Evolutionary conservation across 805 yeast species (phyloP).

Genomic region (Pichia membranifaciens): DNA sequence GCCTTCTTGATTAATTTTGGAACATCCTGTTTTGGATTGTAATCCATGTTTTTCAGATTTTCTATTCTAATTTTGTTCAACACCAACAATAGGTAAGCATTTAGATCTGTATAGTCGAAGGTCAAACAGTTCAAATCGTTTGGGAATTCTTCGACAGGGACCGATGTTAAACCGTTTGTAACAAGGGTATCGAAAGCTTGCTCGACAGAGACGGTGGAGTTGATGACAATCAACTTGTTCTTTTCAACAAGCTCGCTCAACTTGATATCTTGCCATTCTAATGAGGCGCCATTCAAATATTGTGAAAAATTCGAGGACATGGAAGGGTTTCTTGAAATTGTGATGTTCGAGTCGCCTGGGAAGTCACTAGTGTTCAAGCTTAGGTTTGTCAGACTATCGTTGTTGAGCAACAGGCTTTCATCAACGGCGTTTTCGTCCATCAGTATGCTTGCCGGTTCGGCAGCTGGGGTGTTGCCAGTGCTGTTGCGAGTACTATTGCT

Average conservation of each 20-base stretch:
- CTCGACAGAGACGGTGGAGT: conserved; percentile 69
- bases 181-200: conserved; percentile 78
- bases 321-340: conserved; percentile 34
- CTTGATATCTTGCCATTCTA: conserved; percentile 70
- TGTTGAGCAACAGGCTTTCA: neutral
- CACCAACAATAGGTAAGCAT: conserved; percentile 77
- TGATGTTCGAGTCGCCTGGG: neutral
- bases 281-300: conserved; percentile 25
- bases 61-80: conserved; percentile 56
- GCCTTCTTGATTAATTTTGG: conserved; percentile 50
- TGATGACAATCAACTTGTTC: conserved; percentile 68
- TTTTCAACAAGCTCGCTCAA: conserved; percentile 71
- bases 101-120: conserved; percentile 88
- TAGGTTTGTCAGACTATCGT: conserved; percentile 3
- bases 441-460: neutral
- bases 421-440: neutral
- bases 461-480: conserved; percentile 2
- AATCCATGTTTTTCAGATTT: conserved; percentile 32
- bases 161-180: conserved; percentile 69
- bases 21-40: conserved; percentile 35
- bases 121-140: conserved; percentile 68
- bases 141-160: conserved; percentile 64
- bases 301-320: conserved; percentile 29
- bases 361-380: conserved; percentile 8
- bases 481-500: conserved; percentile 8